These are phyloP conservation scores for Chimonanthus salicifolius DNA, from an alignment of 164 flowering plant species.

Conservation along the genomic window DNA sequence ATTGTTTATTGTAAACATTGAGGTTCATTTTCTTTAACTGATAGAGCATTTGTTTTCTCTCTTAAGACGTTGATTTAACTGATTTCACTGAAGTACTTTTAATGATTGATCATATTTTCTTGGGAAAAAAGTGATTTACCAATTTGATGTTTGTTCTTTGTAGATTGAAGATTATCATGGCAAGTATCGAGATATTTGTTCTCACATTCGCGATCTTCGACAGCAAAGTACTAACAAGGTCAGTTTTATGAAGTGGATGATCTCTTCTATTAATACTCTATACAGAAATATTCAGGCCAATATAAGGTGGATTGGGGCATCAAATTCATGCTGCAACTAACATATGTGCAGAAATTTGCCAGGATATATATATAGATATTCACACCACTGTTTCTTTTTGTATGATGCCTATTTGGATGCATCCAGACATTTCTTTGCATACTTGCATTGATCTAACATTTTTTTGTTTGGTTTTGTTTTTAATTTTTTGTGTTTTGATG, in stretches of 20 bases:
- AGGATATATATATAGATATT: not conserved
- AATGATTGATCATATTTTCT: constrained; percentile 1
- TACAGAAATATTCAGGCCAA: no score
- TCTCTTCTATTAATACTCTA: not conserved
- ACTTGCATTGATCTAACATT: not conserved
- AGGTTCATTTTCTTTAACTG: no score
- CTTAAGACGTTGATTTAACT: not conserved
- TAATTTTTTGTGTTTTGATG: not conserved
- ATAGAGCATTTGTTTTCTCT: not conserved
- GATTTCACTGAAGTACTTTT: not conserved
- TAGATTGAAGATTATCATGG: constrained; percentile 51
- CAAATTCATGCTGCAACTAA: not conserved
- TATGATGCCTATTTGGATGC: not conserved
- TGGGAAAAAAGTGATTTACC: not conserved
- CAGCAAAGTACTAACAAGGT: constrained; percentile 73
- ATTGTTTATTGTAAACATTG: not conserved
- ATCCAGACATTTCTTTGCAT: not conserved
- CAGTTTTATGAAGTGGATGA: not conserved
- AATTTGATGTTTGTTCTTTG: not conserved
- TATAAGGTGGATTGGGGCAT: not conserved
- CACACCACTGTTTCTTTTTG: not conserved
- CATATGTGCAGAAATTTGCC: not conserved
- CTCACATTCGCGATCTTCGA: constrained; percentile 42
- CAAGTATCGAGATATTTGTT: constrained; percentile 31
- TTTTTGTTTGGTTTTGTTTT: not conserved